phyloP scores from a whole-genome alignment of 371 early-diverging fungal genomes.

The Globomyces sp. region DNA sequence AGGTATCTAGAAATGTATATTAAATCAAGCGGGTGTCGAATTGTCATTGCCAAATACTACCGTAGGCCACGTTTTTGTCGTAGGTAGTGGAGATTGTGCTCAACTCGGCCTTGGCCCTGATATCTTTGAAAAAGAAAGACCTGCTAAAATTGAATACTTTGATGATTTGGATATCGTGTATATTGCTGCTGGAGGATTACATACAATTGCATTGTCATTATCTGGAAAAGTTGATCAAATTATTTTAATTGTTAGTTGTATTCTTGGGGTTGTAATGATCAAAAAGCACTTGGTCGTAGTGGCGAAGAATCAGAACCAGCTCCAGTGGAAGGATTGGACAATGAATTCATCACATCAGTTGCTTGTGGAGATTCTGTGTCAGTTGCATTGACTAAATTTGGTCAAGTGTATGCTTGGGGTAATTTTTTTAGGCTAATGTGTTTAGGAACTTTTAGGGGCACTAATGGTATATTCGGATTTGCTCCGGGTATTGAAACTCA shows the following conservation, averaged over 20 bases:
- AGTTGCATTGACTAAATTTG: slow-evolving; percentile 82
- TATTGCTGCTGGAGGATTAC: slow-evolving; percentile 63
- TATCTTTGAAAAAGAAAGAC: slow-evolving; percentile 68
- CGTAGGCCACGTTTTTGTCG: slow-evolving; percentile 77
- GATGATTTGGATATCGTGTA: slow-evolving; percentile 52
- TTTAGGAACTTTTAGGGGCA: slow-evolving; percentile 80
- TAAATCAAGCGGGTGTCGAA: neutral
- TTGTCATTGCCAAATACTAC: slow-evolving; percentile 23
- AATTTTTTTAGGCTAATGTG: no score
- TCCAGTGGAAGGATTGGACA: slow-evolving; percentile 66
- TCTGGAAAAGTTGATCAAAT: slow-evolving; percentile 46
- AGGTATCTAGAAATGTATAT: no score
- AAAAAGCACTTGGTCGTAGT: slow-evolving; percentile 83
- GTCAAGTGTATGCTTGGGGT: slow-evolving; percentile 84
- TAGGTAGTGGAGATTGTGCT: slow-evolving; percentile 94
- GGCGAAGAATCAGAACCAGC: slow-evolving; percentile 77
- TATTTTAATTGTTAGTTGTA: slow-evolving; percentile 32
- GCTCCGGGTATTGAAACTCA: slow-evolving; percentile 61
- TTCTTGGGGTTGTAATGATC: slow-evolving; percentile 99
- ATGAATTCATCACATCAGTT: slow-evolving; percentile 74
- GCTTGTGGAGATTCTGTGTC: slow-evolving; percentile 93
- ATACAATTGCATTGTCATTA: slow-evolving; percentile 53
- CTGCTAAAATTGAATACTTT: slow-evolving; percentile 68
- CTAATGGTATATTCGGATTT: slow-evolving; percentile 65
- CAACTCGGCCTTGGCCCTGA: slow-evolving; percentile 94